Evolutionary conservation across 192 early-diverging fungal species (phyloP).

Genomic region (Ramicandelaber brevisporus): DNA sequence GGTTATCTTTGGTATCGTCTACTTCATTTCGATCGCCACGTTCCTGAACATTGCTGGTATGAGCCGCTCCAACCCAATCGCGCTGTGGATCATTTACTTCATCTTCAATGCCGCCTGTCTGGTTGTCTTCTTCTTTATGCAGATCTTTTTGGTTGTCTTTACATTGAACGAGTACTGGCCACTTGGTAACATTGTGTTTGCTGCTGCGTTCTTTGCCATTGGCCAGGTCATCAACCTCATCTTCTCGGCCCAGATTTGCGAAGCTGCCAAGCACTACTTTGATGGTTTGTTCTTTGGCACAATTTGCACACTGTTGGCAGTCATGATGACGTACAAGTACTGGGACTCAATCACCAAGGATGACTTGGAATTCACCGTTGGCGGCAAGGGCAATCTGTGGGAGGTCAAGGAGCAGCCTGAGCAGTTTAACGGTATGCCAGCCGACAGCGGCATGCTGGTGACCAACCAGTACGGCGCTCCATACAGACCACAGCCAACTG

Average conservation of each 20-base stretch:
- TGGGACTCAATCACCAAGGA: conserved; percentile 99
- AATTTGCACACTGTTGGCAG: conserved; percentile 65
- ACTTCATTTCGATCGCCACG: conserved; percentile 60
- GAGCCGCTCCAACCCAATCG: conserved; percentile 27
- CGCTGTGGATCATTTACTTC: conserved; percentile 68
- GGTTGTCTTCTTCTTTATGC: conserved; percentile 63
- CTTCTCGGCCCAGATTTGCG: conserved; percentile 60
- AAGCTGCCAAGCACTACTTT: conserved; percentile 76
- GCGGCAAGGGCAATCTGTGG: conserved; percentile 51
- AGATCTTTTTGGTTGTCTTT: conserved; percentile 82
- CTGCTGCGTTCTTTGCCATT: conserved; percentile 58
- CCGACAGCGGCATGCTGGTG: no score
- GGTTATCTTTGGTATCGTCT: conserved; percentile 49
- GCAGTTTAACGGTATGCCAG: no score
- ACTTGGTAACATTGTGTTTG: conserved; percentile 78
- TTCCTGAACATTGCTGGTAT: conserved; percentile 42
- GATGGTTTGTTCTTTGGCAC: conserved; percentile 94
- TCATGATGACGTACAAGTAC: conserved; percentile 99
- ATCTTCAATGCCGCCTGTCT: conserved; percentile 62
- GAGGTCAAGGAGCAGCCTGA: conserved; percentile 65
- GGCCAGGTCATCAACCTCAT: conserved; percentile 66
- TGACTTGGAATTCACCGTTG: conserved; percentile 78
- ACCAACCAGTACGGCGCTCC: no score
- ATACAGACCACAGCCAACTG: no score
- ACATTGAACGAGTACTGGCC: conserved; percentile 94